Evolutionary conservation across 2,329 filamentous ascomycete genomes (phyloP), one percentile per base, ranked within the genome.

Genomic region (Pseudodiploospora longispora): DNA sequence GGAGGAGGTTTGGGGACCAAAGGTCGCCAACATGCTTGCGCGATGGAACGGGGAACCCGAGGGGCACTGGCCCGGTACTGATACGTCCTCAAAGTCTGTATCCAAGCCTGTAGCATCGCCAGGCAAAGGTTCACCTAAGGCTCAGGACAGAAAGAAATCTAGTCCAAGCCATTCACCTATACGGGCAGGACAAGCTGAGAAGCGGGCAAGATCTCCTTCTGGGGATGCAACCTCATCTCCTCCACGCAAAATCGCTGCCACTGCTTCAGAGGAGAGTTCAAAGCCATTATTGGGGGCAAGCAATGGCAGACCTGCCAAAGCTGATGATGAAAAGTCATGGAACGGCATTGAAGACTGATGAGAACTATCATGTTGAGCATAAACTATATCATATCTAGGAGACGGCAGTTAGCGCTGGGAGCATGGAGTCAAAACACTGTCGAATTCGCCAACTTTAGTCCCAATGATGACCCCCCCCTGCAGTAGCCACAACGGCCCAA

Each of bases 1-100:
- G 1, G 87, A 95, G 62, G 75, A 81, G 1, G 78, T 86, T 6
- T 97, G 91, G 57, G 87, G 78, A 1, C 85, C 87, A 0, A 77
- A 88, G 61, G 73, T 97, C 5, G 55, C 58, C 40, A 53, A 63
- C 31, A 71, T 74, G 67, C 59, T 75, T 4, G 57, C 59, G 12
- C 62, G 61, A 33, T 75, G 72, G 72, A 63, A 63, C 41, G 59
- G 53, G 27, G 56, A 63, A 43, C 54, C 59, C 31, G 54, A 56
- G 37, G 52, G 52, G 36, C 50, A 56, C 38, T 58, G 53, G 53
- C 46, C 53, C 5, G 48, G 49, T 9, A 37, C 43, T 10, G 40
- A 53, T 36, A 19, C 19, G 19, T 46, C 49, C 4, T 42, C 45
- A 6, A 57, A 52, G 31, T 49, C 58, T 32, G 44, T 50, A 5